phyloP scores from a whole-genome alignment of 2,329 filamentous ascomycete species.

The Coniochaeta prunicola region DNA sequence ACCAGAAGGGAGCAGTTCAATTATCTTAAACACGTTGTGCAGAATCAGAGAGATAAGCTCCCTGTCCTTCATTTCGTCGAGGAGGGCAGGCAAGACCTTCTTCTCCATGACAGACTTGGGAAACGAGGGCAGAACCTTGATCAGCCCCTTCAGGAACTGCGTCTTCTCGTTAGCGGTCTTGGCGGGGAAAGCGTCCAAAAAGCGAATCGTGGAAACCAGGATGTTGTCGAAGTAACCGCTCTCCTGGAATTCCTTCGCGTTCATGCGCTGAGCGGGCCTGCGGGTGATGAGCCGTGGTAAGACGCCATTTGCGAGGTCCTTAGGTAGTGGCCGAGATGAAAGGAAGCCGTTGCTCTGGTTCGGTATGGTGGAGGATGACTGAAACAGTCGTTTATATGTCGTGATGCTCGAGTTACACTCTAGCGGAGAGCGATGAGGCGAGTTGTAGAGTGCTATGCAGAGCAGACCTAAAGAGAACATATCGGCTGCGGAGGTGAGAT shows the following conservation, averaged over 20 bases:
- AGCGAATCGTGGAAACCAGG: constrained; percentile 90
- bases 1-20: constrained; percentile 69
- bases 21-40: constrained; percentile 87
- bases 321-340: constrained; percentile 70
- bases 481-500: constrained; percentile 75
- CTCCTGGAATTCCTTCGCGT: constrained; percentile 85
- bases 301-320: constrained; percentile 67
- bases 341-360: constrained; percentile 78
- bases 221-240: constrained; percentile 97
- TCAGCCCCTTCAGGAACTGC: constrained; percentile 82
- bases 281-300: constrained; percentile 82
- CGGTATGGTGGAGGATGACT: constrained; percentile 70
- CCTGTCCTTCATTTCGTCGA: constrained; percentile 91
- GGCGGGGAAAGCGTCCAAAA: constrained; percentile 81
- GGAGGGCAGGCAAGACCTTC: constrained; percentile 79
- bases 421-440: constrained; percentile 82
- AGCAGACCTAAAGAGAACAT: constrained; percentile 91
- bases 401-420: constrained; percentile 74
- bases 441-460: constrained; percentile 86
- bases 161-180: constrained; percentile 90
- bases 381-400: constrained; percentile 78
- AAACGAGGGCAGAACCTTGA: constrained; percentile 83
- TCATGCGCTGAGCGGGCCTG: constrained; percentile 79
- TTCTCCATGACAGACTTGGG: constrained; percentile 90
- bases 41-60: constrained; percentile 80